phyloP scores from a whole-genome alignment of 2,329 filamentous ascomycete species.

The Beauveria bassiana region DNA sequence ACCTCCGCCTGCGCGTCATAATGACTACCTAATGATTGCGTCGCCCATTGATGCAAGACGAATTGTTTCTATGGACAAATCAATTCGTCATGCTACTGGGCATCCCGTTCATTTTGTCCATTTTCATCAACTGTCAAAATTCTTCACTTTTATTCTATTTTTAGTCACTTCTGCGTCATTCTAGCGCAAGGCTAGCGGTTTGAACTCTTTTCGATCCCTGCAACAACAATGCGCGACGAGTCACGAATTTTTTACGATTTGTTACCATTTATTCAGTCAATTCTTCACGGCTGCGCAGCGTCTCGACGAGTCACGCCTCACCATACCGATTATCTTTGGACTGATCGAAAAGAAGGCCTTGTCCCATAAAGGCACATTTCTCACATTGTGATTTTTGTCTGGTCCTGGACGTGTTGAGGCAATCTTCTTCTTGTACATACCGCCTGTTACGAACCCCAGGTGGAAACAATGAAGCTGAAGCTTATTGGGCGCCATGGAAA shows the following conservation, averaged over 20 bases:
- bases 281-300: slow-evolving; percentile 3
- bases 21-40: slow-evolving; percentile 3
- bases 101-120: neutral
- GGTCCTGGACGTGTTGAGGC: slow-evolving; percentile 12
- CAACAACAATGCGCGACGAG: slow-evolving; percentile 8
- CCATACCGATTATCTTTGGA: neutral
- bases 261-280: slow-evolving; percentile 5
- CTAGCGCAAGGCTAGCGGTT: neutral
- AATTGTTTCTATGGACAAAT: neutral
- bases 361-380: neutral
- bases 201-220: slow-evolving; percentile 7
- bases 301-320: slow-evolving; percentile 6
- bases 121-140: slow-evolving; percentile 4
- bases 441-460: slow-evolving; percentile 32
- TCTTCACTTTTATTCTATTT: slow-evolving; percentile 1
- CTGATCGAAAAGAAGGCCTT: neutral
- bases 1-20: neutral
- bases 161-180: slow-evolving; percentile 5
- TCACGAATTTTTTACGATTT: slow-evolving; percentile 10
- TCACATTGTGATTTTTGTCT: slow-evolving; percentile 19
- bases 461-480: slow-evolving; percentile 20
- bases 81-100: neutral
- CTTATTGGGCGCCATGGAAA: neutral
- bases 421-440: neutral
- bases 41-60: neutral